Evolutionary conservation across 179 eudicot genomes (phyloP), one percentile per base, ranked within the genome.

Genomic region (Vitellaria paradoxa): DNA sequence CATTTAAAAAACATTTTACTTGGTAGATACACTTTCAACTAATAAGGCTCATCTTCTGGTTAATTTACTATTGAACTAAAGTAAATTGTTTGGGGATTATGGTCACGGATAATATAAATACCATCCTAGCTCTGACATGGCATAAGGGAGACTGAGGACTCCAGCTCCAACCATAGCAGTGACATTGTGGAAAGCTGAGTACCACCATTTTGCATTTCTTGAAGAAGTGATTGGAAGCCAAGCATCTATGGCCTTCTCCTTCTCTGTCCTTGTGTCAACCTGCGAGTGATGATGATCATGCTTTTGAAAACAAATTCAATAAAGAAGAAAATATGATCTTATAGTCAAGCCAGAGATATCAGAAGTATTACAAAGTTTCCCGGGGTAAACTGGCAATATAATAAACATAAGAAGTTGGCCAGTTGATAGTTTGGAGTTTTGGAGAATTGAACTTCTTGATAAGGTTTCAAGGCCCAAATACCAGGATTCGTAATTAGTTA

Each of bases 141-240:
- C 91, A 80, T 76, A 81, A 78, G 92, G 91, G 30, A 89, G 87
- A 76, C 92, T 87, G 70, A 89, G 91, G 77, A 89, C 91, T 53
- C 92, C 92, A 6, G 92, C 92, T 45, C 92, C 92, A 80, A 89
- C 92, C 92, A 89, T 89, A 76, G 89, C 92, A 4, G 92, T 89
- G 81, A 89, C 92, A 12, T 87, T 87, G 79, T 89, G 91, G 68
- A 89, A 87, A 64, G 91, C 87, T 3, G 92, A 84, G 85, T 87
- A 84, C 92, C 92, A 89, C 92, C 91, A 89, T 83, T 86, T 89
- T 68, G 92, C 92, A 55, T 78, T 49, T 21, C 78, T 79, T 30
- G 82, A 79, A 24, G 78, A 67, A 21, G 78, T 73, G 50, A 79
- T 79, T 23, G 82, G 82, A 47, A 79, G 82, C 82, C 82, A 79